Evolutionary conservation across 176 grass and related monocot genomes (phyloP).

Genomic region (Carex littledalei): DNA sequence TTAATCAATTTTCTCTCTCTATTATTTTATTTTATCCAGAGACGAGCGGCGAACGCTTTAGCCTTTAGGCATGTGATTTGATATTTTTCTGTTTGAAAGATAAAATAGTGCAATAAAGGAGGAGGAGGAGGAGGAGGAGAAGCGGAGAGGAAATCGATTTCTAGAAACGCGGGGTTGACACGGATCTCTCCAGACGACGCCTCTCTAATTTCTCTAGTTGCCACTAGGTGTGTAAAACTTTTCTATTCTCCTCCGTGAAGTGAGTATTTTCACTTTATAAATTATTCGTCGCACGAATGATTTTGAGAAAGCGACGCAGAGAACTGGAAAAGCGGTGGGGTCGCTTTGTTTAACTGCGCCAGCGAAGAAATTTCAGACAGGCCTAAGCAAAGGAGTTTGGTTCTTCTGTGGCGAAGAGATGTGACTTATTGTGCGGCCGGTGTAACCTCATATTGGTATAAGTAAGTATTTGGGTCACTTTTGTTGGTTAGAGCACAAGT

Average conservation of each 20-base stretch:
- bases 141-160: conserved; percentile 2
- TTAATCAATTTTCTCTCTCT: background rate
- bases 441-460: background rate
- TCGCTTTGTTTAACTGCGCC: background rate
- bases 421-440: background rate
- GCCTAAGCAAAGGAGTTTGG: background rate
- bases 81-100: background rate
- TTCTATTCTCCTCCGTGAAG: background rate
- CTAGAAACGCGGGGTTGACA: conserved; percentile 26
- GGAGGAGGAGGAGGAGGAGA: background rate
- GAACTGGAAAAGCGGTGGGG: background rate
- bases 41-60: background rate
- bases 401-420: background rate
- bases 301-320: background rate
- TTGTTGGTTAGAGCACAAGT: no score
- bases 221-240: background rate
- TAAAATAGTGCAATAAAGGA: background rate
- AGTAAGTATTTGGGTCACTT: no score
- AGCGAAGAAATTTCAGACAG: conserved; percentile 5
- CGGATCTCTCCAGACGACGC: conserved; percentile 15
- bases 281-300: background rate
- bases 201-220: background rate
- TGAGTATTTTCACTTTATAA: background rate
- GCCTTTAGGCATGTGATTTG: background rate
- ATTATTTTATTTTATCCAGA: background rate